These are phyloP conservation scores for Bryoglossum gracile DNA, from an alignment of 495 filamentous ascomycete genomes.

Conservation along the genomic window DNA sequence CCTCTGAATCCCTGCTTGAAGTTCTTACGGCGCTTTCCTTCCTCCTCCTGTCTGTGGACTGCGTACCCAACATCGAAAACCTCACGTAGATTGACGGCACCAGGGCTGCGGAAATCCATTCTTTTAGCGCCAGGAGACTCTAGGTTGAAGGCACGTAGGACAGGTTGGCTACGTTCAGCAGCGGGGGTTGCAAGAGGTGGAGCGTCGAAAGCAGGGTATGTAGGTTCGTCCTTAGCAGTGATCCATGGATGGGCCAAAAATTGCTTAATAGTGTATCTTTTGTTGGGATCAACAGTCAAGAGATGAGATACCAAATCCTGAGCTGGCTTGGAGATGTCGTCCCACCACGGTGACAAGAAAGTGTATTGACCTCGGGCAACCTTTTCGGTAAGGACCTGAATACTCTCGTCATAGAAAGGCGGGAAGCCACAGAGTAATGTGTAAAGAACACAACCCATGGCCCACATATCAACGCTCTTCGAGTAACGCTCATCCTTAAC, in stretches of 20 bases:
- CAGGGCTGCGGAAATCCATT: constrained; percentile 93
- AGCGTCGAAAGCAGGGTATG: constrained; percentile 64
- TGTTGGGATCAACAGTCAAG: constrained; percentile 84
- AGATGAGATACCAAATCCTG: constrained; percentile 93
- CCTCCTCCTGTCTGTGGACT: constrained; percentile 93
- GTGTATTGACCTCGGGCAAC: constrained; percentile 95
- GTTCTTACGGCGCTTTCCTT: constrained; percentile 84
- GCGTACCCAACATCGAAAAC: constrained; percentile 97
- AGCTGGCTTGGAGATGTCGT: constrained; percentile 92
- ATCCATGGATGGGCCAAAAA: constrained; percentile 95
- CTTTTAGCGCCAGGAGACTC: constrained; percentile 53
- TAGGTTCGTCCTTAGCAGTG: constrained; percentile 64
- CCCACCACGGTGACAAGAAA: constrained; percentile 98
- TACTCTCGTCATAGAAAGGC: constrained; percentile 97
- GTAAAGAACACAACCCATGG: constrained; percentile 92
- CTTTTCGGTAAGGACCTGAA: constrained; percentile 95
- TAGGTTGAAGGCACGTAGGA: constrained; percentile 43
- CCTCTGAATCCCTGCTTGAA: constrained; percentile 57
- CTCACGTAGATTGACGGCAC: constrained; percentile 89
- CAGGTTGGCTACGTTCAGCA: constrained; percentile 41
- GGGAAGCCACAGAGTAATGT: constrained; percentile 96
- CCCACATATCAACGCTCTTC: constrained; percentile 99
- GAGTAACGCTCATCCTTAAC: constrained; percentile 99
- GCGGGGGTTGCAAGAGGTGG: constrained; percentile 69
- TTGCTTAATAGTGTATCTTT: constrained; percentile 80